Percentiles rank a stretch among this genome's conserved stretches.
These are phyloP conservation scores for Graphilbum ipis-grandicollis DNA, from an alignment of 2,329 filamentous ascomycete genomes.

Conservation along the genomic window DNA sequence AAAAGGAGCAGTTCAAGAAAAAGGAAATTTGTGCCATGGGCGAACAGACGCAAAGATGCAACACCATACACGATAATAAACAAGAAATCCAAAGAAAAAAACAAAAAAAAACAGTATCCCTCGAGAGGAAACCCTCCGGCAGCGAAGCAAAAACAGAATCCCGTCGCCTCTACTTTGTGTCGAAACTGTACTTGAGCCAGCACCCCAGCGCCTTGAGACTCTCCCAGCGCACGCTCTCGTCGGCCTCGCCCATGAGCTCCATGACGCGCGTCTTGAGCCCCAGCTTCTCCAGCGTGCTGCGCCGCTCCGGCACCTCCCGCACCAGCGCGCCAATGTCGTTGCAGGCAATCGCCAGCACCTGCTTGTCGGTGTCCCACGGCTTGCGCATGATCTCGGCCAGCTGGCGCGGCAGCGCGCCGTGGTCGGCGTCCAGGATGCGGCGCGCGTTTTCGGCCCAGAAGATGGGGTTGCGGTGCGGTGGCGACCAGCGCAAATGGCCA, in stretches of 20 bases:
- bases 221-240: constrained; percentile 86
- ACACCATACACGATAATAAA: background rate
- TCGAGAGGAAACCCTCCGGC: background rate
- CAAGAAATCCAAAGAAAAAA: background rate
- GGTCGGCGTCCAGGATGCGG: constrained; percentile 68
- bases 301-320: constrained; percentile 74
- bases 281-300: constrained; percentile 62
- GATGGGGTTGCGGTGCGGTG: constrained; percentile 67
- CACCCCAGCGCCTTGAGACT: constrained; percentile 64
- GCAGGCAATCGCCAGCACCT: constrained; percentile 81
- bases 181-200: constrained; percentile 49
- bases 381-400: constrained; percentile 67
- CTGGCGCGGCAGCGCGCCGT: constrained; percentile 61
- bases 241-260: constrained; percentile 80
- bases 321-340: constrained; percentile 84
- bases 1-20: background rate
- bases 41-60: background rate
- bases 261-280: constrained; percentile 78
- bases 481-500: constrained; percentile 83
- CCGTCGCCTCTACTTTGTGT: constrained; percentile 15
- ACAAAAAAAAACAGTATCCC: background rate
- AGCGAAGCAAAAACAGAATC: background rate
- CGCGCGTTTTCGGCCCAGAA: constrained; percentile 91
- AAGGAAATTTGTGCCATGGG: too few species aligned
- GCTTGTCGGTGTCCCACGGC: constrained; percentile 63